Evolutionary conservation across 306 rosid species (phyloP).

Genomic region (Dryas drummondii): DNA sequence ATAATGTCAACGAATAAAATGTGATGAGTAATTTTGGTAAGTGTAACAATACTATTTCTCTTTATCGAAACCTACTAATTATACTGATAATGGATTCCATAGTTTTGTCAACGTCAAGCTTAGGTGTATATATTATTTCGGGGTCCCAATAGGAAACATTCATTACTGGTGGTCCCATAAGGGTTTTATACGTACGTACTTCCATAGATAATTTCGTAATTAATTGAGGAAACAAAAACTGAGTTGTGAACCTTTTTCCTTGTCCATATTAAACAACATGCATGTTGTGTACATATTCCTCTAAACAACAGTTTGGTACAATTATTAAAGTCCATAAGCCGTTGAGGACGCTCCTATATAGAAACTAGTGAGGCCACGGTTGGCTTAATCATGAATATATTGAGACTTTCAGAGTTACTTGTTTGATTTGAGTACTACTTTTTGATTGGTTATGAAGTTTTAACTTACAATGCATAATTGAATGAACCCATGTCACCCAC

Average conservation of each 20-base stretch:
- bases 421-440: neutral
- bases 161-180: neutral
- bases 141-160: neutral
- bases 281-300: neutral
- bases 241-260: neutral
- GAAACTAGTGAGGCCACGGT: neutral
- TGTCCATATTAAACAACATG: neutral
- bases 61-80: too few relatives aligned
- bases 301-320: neutral
- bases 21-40: too few relatives aligned
- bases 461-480: neutral
- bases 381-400: neutral
- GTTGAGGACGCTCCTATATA: neutral
- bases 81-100: too few relatives aligned
- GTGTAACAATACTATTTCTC: too few relatives aligned
- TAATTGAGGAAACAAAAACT: neutral
- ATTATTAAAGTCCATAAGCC: too few relatives aligned
- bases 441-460: neutral
- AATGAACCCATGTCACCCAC: conserved; percentile 4
- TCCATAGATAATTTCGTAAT: too few relatives aligned
- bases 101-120: too few relatives aligned
- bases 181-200: too few relatives aligned
- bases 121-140: too few relatives aligned
- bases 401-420: neutral
- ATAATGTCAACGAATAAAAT: too few relatives aligned